A percentile compares a stretch with the other conserved stretches of the same genome.
These are phyloP conservation scores for Mycena vulgaris DNA, from an alignment of 768 basidiomycete genomes.

Conservation along the genomic window DNA sequence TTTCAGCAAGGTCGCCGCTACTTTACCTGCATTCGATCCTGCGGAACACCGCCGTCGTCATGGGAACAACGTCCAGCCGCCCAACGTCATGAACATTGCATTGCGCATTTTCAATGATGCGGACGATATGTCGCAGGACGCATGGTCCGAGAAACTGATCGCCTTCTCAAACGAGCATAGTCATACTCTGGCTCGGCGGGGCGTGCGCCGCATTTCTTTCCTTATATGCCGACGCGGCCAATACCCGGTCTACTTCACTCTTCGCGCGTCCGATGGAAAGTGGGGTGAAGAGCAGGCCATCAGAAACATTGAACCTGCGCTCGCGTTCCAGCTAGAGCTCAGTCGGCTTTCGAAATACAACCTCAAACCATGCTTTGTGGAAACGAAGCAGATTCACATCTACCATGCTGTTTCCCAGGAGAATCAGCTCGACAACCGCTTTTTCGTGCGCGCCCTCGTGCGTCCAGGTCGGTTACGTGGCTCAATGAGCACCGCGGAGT, in stretches of 20 bases:
- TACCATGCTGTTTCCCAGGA: conserved; percentile 96
- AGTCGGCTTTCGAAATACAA: conserved; percentile 97
- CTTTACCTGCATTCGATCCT: conserved; percentile 82
- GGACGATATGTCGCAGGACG: conserved; percentile 83
- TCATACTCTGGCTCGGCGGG: conserved; percentile 75
- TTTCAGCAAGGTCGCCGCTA: conserved; percentile 79
- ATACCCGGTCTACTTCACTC: conserved; percentile 96
- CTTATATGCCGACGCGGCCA: conserved; percentile 92
- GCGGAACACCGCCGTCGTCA: conserved; percentile 84
- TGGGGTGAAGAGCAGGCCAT: conserved; percentile 98
- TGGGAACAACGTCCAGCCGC: conserved; percentile 79
- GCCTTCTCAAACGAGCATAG: conserved; percentile 80
- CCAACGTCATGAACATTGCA: conserved; percentile 95
- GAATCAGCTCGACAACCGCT: conserved; percentile 97
- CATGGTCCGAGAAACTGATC: conserved; percentile 82
- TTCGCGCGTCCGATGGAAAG: conserved; percentile 77
- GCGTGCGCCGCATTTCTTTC: conserved; percentile 93
- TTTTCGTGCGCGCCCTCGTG: conserved; percentile 97
- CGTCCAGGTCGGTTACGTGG: conserved; percentile 96
- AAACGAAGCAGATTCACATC: conserved; percentile 98
- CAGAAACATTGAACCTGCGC: conserved; percentile 97
- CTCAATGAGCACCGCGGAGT: conserved; percentile 95
- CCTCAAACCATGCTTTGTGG: conserved; percentile 95
- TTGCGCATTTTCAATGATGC: conserved; percentile 89
- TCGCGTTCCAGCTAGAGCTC: conserved; percentile 98